A percentile compares a stretch with the other conserved stretches of the same genome.
Conservation (phyloP, 441 rosid genomes). For the Isatis lusitanica region DNA sequence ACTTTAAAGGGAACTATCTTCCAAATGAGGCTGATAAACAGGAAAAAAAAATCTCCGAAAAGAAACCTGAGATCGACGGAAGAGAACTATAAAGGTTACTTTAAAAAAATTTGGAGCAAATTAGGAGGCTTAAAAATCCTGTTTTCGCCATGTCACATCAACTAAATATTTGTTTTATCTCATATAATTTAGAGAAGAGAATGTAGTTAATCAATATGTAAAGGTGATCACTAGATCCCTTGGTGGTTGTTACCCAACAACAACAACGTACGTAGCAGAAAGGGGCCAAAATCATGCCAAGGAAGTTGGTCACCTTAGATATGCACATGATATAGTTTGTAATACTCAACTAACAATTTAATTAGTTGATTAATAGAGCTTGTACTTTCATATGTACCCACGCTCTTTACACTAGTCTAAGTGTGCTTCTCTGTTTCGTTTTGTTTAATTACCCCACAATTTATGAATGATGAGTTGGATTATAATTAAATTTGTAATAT, state of each 20-base stretch:
- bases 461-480: too few species aligned
- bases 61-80: too few species aligned
- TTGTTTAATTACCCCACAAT: background rate
- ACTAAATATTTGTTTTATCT: background rate
- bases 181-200: background rate
- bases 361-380: background rate
- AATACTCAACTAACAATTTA: background rate
- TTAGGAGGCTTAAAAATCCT: background rate
- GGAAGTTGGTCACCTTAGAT: slow-evolving; percentile 14
- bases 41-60: background rate
- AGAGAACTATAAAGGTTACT: background rate
- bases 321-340: background rate
- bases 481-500: too few species aligned
- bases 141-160: background rate
- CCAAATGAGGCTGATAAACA: too few species aligned
- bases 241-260: background rate
- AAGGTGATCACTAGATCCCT: background rate
- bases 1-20: too few species aligned
- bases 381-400: background rate
- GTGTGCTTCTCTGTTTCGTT: background rate
- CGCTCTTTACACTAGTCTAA: background rate
- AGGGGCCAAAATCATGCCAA: slow-evolving; percentile 21
- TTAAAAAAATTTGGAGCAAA: background rate
- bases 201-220: background rate
- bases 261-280: background rate